Conservation (phyloP, 306 rosid genomes). For the Inga laurina region DNA sequence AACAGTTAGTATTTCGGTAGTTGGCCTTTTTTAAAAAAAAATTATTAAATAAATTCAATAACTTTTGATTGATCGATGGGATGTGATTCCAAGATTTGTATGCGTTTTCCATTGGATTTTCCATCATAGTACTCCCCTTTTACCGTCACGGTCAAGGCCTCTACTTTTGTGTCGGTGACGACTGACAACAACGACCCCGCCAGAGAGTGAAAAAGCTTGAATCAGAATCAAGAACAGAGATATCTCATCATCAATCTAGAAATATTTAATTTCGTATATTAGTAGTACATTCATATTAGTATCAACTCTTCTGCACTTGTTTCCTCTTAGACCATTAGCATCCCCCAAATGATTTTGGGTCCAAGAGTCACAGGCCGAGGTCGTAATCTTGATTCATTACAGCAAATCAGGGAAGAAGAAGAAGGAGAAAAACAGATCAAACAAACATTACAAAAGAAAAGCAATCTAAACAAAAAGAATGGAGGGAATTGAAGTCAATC, state of each 20-base stretch:
- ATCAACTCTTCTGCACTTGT: slow-evolving; percentile 84
- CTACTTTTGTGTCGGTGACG: background rate
- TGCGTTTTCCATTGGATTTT: background rate
- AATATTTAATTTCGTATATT: background rate
- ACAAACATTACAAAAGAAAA: background rate
- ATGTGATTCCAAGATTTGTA: background rate
- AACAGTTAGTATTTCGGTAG: background rate
- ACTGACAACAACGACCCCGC: background rate
- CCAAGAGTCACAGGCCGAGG: slow-evolving; percentile 70
- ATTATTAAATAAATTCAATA: background rate
- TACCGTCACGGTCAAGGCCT: background rate
- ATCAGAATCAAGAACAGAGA: background rate
- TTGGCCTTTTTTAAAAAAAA: background rate
- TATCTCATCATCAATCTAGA: background rate
- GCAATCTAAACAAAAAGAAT: slow-evolving; percentile 13
- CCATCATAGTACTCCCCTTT: background rate
- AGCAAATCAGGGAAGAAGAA: background rate
- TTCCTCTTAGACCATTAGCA: slow-evolving; percentile 43
- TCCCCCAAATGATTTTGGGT: slow-evolving; percentile 41
- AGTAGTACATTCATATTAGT: background rate
- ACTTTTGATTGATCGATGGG: background rate
- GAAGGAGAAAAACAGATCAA: too few species aligned
- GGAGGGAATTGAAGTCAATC: slow-evolving; percentile 33
- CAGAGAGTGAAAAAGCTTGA: background rate
- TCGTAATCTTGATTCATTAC: slow-evolving; percentile 46